Conservation (phyloP, 1,139 yeast genomes). For the Kurtzmaniella quercitrusa region DNA sequence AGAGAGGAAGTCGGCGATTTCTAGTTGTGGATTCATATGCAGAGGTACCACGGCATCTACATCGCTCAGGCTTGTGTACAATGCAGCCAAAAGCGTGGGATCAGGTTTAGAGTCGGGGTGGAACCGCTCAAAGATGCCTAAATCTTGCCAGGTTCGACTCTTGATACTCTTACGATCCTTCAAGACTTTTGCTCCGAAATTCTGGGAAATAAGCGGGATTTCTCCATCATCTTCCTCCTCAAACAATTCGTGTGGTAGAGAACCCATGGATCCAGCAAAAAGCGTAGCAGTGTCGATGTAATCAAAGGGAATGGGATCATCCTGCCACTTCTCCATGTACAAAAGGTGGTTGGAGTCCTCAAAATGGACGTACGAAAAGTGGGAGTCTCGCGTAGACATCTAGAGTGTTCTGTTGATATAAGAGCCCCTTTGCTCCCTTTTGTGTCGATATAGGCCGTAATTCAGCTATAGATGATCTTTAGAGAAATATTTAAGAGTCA, state of each 20-base stretch:
- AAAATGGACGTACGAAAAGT: constrained; percentile 34
- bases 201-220: constrained; percentile 33
- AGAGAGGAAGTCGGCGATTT: constrained; percentile 32
- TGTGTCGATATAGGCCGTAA: no score
- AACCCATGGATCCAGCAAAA: constrained; percentile 31
- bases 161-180: constrained; percentile 29
- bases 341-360: constrained; percentile 38
- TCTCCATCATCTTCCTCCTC: constrained; percentile 41
- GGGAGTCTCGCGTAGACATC: constrained; percentile 23
- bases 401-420: no score
- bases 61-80: constrained; percentile 15
- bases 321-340: constrained; percentile 41
- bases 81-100: constrained; percentile 29
- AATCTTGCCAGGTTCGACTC: constrained; percentile 35
- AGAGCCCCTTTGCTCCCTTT: no score
- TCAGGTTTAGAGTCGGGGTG: constrained; percentile 21
- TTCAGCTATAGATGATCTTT: no score
- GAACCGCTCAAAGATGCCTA: constrained; percentile 28
- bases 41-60: constrained; percentile 7
- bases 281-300: constrained; percentile 38
- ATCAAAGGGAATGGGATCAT: constrained; percentile 38
- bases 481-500: background rate
- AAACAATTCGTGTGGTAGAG: constrained; percentile 33
- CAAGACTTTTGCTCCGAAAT: constrained; percentile 35
- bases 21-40: constrained; percentile 10